Evolutionary conservation across 1,284 basidiomycete species (phyloP).

Genomic region (Sporisorium graminicola): DNA sequence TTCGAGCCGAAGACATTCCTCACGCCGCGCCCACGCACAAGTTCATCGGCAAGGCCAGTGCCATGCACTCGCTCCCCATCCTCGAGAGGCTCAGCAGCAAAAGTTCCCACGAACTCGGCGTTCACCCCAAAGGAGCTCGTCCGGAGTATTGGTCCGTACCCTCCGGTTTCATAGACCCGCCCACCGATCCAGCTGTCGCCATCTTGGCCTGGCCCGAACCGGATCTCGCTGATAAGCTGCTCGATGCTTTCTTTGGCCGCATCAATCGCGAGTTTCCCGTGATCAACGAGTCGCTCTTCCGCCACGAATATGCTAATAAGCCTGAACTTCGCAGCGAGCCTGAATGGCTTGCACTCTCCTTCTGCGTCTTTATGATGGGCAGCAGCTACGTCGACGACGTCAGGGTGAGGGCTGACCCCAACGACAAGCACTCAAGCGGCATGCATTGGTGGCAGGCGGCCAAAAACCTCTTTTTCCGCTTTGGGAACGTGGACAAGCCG

Average conservation of each 20-base stretch:
- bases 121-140: constrained; percentile 31
- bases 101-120: constrained; percentile 20
- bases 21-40: constrained; percentile 23
- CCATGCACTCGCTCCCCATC: constrained; percentile 53
- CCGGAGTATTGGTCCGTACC: constrained; percentile 49
- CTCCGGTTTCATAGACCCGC: constrained; percentile 31
- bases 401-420: constrained; percentile 21
- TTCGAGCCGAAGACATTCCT: not conserved
- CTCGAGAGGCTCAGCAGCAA: constrained; percentile 50
- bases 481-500: constrained; percentile 20
- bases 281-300: constrained; percentile 54
- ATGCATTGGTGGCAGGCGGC: constrained; percentile 46
- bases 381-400: constrained; percentile 46
- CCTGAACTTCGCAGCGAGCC: constrained; percentile 41
- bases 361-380: constrained; percentile 55
- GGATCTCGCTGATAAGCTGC: constrained; percentile 49
- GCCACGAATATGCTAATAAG: constrained; percentile 37
- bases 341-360: constrained; percentile 46
- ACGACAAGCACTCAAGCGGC: constrained; percentile 37
- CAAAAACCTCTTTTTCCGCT: constrained; percentile 24
- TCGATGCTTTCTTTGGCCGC: constrained; percentile 57
- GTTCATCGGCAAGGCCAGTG: constrained; percentile 60
- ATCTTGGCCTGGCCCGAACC: constrained; percentile 46
- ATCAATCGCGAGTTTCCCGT: constrained; percentile 53
- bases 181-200: constrained; percentile 5